phyloP scores from a whole-genome alignment of 1,139 yeast species.

The Kodamaea sp. region DNA sequence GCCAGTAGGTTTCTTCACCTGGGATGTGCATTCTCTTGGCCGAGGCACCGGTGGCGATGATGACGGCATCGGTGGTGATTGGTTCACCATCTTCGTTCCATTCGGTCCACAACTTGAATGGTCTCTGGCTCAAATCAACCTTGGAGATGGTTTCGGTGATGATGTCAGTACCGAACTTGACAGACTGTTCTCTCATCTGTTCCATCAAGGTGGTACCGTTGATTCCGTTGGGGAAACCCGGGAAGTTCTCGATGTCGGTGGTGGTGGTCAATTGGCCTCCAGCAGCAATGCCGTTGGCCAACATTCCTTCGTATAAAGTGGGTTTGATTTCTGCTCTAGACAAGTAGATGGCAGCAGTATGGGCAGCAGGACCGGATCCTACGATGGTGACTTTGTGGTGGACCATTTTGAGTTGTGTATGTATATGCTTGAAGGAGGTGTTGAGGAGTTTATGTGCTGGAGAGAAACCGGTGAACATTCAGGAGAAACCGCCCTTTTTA shows the following conservation, averaged over 20 bases:
- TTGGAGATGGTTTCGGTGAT: constrained; percentile 93
- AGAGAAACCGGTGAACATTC: no score
- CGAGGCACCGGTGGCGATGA: constrained; percentile 96
- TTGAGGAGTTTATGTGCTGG: no score
- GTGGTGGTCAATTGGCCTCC: constrained; percentile 99
- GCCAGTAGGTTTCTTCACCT: constrained; percentile 98
- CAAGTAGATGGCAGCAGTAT: constrained; percentile 96
- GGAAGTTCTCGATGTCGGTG: constrained; percentile 96
- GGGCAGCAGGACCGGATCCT: constrained; percentile 99
- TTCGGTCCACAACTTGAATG: constrained; percentile 97
- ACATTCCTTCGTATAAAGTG: constrained; percentile 89
- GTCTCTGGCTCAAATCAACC: constrained; percentile 81
- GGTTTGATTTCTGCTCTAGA: constrained; percentile 97
- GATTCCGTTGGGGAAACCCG: constrained; percentile 97
- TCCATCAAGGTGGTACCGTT: constrained; percentile 89
- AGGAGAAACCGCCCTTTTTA: no score
- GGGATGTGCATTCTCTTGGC: constrained; percentile 93
- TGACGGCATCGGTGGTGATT: constrained; percentile 86
- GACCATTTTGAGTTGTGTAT: constrained; percentile 65
- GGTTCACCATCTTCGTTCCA: constrained; percentile 89
- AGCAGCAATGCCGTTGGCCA: constrained; percentile 97
- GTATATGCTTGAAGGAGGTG: no score
- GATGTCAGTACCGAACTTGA: constrained; percentile 86
- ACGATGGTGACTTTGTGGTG: constrained; percentile 89
- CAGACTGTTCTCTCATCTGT: constrained; percentile 85